Conservation (phyloP, 805 yeast genomes). For the Nakazawaea ishiwadae region DNA sequence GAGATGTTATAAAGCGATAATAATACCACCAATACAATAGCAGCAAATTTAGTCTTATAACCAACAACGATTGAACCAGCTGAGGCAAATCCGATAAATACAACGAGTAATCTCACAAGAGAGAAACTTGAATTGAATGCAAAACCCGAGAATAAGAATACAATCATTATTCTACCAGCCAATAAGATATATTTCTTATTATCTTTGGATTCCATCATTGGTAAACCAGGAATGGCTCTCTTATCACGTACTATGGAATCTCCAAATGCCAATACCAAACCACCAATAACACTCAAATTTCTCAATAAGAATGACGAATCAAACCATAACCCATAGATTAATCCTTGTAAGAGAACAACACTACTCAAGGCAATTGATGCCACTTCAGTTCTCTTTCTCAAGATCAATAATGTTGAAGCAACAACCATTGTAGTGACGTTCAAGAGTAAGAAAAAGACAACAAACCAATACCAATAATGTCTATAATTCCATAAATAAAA, state of each 20-base stretch:
- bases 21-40: conserved; percentile 62
- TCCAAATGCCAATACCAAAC: conserved; percentile 78
- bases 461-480: conserved; percentile 72
- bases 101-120: conserved; percentile 54
- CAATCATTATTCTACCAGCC: conserved; percentile 84
- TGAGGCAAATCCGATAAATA: conserved; percentile 62
- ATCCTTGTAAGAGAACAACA: conserved; percentile 78
- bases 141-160: conserved; percentile 81
- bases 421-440: conserved; percentile 67
- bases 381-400: conserved; percentile 60
- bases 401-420: conserved; percentile 68
- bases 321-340: conserved; percentile 81
- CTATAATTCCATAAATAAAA: conserved; percentile 77
- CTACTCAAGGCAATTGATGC: conserved; percentile 67
- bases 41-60: conserved; percentile 87
- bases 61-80: conserved; percentile 85
- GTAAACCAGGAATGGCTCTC: conserved; percentile 72
- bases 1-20: conserved; percentile 72
- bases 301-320: conserved; percentile 81
- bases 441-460: conserved; percentile 58
- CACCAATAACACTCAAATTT: conserved; percentile 88
- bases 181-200: conserved; percentile 75
- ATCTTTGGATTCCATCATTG: conserved; percentile 67
- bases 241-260: conserved; percentile 80
- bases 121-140: conserved; percentile 75